Evolutionary conservation across 257 asterid genomes (phyloP), one percentile per base, ranked within the genome.

Genomic region (Schizonepeta tenuifolia): DNA sequence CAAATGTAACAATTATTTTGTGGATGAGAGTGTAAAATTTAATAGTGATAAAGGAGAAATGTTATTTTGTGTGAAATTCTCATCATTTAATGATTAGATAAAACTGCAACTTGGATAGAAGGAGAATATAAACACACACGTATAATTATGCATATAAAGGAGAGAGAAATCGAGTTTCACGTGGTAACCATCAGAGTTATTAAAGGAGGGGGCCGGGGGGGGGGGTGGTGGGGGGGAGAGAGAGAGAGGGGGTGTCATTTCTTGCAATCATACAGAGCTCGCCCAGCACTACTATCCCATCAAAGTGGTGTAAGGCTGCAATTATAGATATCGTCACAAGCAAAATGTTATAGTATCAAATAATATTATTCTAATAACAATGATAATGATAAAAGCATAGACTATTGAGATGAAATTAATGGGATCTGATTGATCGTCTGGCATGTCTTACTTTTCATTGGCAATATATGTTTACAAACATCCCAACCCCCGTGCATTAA

Each of bases 361-460:
- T 24, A 24, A 24, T 24, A 24, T 24, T 24, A 24, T 24, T 24
- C 26, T 24, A 24, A 24, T 24, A 24, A n/a, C 3, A 46, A 15
- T 4, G 10, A 18, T 6, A 26, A 66, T 46, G 28, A 28, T n/a
- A 31, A 60, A 26, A 53, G 9, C 9, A 35, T 6, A 35, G 40
- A 35, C 9, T 7, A 67, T 7, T 6, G 11, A n/a, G 10, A 38
- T 3, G 36, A 33, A n/a, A 6, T 28, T 55, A 3, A 70, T 41
- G 67, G 43, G 63, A 61, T 61, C 15, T 50, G 71, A 35, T 72
- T 62, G 64, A 51, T 57, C 22, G 21, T 62, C 43, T 49, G 70
- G 5, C 57, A 55, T 20, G 58, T 74, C 68, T 10, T 14, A 6
- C 78, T 74, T 65, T 57, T 18, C 17, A 17, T 59, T 67, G 70